phyloP scores from a whole-genome alignment of 179 eudicot species.

The Sideroxylon spinosum region DNA sequence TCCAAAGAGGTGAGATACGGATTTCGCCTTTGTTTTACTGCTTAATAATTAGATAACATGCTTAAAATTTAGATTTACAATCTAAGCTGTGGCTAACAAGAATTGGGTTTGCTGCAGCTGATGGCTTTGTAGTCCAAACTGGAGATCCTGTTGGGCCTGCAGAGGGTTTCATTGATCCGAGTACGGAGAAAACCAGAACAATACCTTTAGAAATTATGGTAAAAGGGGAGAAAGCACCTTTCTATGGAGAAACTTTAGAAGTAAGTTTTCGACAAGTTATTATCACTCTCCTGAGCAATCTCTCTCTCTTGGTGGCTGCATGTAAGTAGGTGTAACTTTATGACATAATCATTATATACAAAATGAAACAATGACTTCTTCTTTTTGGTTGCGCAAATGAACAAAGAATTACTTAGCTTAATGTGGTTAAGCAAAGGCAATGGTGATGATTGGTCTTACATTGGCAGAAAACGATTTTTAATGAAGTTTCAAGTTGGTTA shows the following conservation, averaged over 20 bases:
- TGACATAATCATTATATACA: neutral
- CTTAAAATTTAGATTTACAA: slow-evolving; percentile 3
- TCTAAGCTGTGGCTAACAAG: neutral
- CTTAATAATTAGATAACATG: neutral
- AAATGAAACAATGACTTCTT: neutral
- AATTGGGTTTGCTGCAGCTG: slow-evolving; percentile 50
- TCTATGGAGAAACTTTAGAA: slow-evolving; percentile 85
- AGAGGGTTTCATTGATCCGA: slow-evolving; percentile 95
- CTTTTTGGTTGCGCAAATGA: neutral
- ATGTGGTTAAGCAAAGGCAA: neutral
- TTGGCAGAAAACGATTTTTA: neutral
- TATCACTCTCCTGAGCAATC: neutral
- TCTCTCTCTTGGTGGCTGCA: neutral
- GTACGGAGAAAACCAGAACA: slow-evolving; percentile 89
- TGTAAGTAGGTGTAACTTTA: neutral
- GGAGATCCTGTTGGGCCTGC: slow-evolving; percentile 99
- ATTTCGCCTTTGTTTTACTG: neutral
- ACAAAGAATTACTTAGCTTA: neutral
- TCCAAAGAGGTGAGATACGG: slow-evolving; percentile 68
- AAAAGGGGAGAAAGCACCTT: slow-evolving; percentile 78
- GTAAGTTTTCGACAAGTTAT: slow-evolving; percentile 38
- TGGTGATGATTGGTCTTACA: neutral
- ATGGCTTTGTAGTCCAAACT: slow-evolving; percentile 99
- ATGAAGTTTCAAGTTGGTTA: neutral
- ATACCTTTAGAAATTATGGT: slow-evolving; percentile 92